phyloP scores from a whole-genome alignment of 148 eudicot species.

The Fagopyrum esculentum region DNA sequence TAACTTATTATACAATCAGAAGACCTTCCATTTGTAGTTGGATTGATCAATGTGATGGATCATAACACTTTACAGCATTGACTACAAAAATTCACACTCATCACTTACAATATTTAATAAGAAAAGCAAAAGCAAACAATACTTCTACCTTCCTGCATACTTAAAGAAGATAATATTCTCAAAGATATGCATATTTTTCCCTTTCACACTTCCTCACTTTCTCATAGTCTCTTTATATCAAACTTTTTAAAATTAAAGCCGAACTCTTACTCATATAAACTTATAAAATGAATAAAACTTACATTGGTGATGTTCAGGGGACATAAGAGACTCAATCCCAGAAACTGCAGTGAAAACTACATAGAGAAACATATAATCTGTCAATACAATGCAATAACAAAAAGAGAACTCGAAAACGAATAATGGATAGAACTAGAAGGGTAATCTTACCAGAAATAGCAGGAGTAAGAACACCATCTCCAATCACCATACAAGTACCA shows the following conservation, averaged over 20 bases:
- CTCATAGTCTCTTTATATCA: not conserved
- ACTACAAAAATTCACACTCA: not conserved
- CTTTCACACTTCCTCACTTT: no score
- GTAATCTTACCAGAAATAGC: conserved; percentile 48
- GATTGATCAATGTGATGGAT: not conserved
- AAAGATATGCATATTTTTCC: conserved; percentile 7
- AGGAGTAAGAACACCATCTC: conserved; percentile 60
- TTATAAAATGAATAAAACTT: conserved; percentile 22
- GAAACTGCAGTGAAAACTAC: conserved; percentile 90
- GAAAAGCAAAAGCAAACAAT: not conserved
- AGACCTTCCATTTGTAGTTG: not conserved
- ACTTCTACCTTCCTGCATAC: conserved; percentile 8
- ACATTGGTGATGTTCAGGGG: conserved; percentile 74
- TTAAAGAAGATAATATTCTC: conserved; percentile 7
- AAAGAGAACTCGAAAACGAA: not conserved
- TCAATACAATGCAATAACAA: not conserved
- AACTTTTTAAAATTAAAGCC: not conserved
- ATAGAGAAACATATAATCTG: conserved; percentile 17
- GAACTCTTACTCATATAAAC: not conserved
- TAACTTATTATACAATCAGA: not conserved
- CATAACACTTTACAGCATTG: conserved; percentile 8
- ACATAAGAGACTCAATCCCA: conserved; percentile 82
- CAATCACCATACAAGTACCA: conserved; percentile 65
- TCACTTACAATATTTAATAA: not conserved
- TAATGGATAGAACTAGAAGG: not conserved